Base-by-base conservation (phyloP, 1,139 yeast genomes). In the Zygoascus meyerae region DNA sequence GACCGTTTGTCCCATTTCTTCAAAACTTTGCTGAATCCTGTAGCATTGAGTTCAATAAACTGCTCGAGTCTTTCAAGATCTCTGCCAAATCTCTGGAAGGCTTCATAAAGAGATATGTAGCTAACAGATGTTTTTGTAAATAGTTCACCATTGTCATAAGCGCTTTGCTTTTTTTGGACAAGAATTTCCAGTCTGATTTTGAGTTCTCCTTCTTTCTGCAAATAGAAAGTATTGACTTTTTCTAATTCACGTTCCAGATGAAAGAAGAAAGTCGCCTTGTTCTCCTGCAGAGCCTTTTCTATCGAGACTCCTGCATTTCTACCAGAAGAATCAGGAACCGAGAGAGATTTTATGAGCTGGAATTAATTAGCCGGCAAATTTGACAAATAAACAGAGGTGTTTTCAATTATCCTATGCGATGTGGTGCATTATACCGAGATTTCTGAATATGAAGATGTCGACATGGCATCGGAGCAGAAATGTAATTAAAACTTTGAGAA, bases 1-100 rank as follows among this genome's bases (percentile, higher is more conserved):
- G 97, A 87, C 52, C 97, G 74, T 66, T 92, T 92, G 66, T 92
- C 98, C 98, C 98, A 92, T 69, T 92, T 92, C 64, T 92, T 92
- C 57, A 92, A 77, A 31, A 87, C 97, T 66, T 92, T 92, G 29
- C 94, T 82, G 66, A 92, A 92, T 14, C 97, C 98, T 0, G 95
- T 87, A 60, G 92, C 96, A 62, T 92, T 92, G 51, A 92, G 72
- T 63, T 90, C 96, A 38, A 92, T 89, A 66, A 86, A 92, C 65
- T 90, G 97, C 62, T 92, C 95, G 28, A 92, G 71, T 49, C 95
- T 75, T 53, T 86, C 83, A 53, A 92, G 71, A 64, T 92, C 97
- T 55, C 90, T 86, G 46, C 95, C 84, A 57, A 86, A 86, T 59
- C 94, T 82, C 62, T 84, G 86, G 64, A 90, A 85, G 29, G 92